Percentiles rank a stretch among this genome's conserved stretches.
phyloP scores from a whole-genome alignment of 495 filamentous ascomycete genomes.

The Aspergillus carlsbadensis region DNA sequence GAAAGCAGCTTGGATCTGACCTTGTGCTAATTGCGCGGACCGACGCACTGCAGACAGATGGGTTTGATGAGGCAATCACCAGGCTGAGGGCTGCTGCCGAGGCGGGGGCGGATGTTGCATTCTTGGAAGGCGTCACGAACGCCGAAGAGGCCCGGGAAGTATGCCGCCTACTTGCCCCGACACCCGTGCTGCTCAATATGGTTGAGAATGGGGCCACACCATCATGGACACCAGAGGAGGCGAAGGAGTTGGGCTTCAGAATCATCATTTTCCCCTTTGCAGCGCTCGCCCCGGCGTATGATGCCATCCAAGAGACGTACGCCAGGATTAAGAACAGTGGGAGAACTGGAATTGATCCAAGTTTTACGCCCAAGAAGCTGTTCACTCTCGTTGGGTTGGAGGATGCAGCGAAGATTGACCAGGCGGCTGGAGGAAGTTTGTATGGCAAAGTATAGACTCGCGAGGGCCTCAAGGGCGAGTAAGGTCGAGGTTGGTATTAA shows the following conservation, averaged over 20 bases:
- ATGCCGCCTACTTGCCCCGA: slow-evolving; percentile 53
- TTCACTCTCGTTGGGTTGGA: slow-evolving; percentile 61
- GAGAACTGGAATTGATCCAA: slow-evolving; percentile 43
- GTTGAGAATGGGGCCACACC: slow-evolving; percentile 62
- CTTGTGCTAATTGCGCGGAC: slow-evolving; percentile 71
- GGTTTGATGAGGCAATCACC: slow-evolving; percentile 59
- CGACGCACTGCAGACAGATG: slow-evolving; percentile 61
- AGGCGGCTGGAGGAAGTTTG: slow-evolving; percentile 51
- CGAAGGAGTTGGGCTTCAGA: slow-evolving; percentile 59
- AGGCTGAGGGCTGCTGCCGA: slow-evolving; percentile 56
- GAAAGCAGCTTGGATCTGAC: slow-evolving; percentile 49
- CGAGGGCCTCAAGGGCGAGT: too few species aligned
- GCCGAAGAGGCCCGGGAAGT: slow-evolving; percentile 53
- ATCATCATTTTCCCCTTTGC: slow-evolving; percentile 63
- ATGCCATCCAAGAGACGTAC: neutral
- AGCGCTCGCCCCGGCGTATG: slow-evolving; percentile 49
- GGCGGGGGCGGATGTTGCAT: slow-evolving; percentile 61
- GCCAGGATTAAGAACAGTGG: slow-evolving; percentile 47
- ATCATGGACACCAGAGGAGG: slow-evolving; percentile 54
- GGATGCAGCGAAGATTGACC: slow-evolving; percentile 57
- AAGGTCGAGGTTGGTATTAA: too few species aligned
- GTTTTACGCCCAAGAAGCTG: slow-evolving; percentile 45
- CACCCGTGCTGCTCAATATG: slow-evolving; percentile 63
- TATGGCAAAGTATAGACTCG: slow-evolving; percentile 37
- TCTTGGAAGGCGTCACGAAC: slow-evolving; percentile 62